These are phyloP conservation scores for Leptosphaerulina australis DNA, from an alignment of 2,329 filamentous ascomycete genomes.

Conservation along the genomic window DNA sequence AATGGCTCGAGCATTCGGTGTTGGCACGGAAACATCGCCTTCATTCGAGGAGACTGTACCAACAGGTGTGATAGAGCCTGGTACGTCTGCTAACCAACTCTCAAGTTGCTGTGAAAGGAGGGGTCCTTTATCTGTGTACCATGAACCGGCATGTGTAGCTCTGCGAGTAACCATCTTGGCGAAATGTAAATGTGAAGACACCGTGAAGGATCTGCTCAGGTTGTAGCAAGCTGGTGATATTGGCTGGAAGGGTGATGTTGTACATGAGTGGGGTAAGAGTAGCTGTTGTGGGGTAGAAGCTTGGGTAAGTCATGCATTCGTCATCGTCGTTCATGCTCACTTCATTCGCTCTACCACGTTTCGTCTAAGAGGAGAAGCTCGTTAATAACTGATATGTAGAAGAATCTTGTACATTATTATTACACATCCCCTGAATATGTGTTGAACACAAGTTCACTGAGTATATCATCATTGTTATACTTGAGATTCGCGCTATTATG, in stretches of 20 bases:
- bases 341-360: background rate
- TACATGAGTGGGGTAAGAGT: conserved; percentile 14
- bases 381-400: background rate
- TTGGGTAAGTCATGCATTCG: conserved; percentile 10
- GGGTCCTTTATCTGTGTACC: conserved; percentile 73
- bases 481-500: too few relatives aligned
- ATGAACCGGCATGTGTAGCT: conserved; percentile 82
- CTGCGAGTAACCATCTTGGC: conserved; percentile 52
- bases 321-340: conserved; percentile 3
- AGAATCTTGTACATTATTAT: too few relatives aligned
- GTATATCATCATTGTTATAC: too few relatives aligned
- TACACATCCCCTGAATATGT: too few relatives aligned
- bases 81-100: conserved; percentile 73
- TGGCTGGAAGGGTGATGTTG: conserved; percentile 3
- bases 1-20: conserved; percentile 77
- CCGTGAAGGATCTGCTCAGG: background rate
- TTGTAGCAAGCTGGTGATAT: background rate
- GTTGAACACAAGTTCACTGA: too few relatives aligned
- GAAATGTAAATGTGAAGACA: background rate
- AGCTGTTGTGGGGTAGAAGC: conserved; percentile 27
- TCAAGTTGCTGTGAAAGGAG: conserved; percentile 74
- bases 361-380: background rate
- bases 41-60: conserved; percentile 53
- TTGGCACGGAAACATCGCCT: conserved; percentile 61
- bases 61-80: conserved; percentile 66